Evolutionary conservation across 495 filamentous ascomycete species (phyloP).

Genomic region (Cetradonia linearis): DNA sequence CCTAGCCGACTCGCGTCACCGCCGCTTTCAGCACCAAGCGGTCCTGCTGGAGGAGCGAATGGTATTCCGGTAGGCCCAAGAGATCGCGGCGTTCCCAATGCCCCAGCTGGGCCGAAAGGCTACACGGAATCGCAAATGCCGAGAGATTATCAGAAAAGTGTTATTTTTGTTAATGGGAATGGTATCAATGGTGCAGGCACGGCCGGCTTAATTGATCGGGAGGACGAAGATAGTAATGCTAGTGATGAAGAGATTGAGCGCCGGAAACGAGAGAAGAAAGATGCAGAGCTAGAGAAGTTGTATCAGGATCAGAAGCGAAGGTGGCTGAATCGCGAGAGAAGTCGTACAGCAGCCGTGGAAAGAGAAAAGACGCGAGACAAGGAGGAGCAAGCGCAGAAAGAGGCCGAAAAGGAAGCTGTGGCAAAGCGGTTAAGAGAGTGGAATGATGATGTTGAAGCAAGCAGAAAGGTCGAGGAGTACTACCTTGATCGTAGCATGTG

Average conservation of each 20-base stretch:
- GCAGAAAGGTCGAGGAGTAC: conserved; percentile 65
- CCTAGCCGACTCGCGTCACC: conserved; percentile 62
- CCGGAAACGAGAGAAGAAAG: conserved; percentile 57
- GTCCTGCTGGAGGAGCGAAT: conserved; percentile 64
- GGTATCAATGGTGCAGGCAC: conserved; percentile 48
- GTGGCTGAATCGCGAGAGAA: conserved; percentile 82
- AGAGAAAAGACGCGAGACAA: conserved; percentile 70
- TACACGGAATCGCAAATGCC: conserved; percentile 62
- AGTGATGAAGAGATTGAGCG: conserved; percentile 79
- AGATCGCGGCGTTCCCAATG: conserved; percentile 58
- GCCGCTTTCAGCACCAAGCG: conserved; percentile 53
- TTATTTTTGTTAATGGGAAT: conserved; percentile 80
- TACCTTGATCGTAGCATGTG: conserved; percentile 76
- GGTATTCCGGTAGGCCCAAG: conserved; percentile 79
- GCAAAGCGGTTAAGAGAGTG: conserved; percentile 67
- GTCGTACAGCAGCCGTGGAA: conserved; percentile 70
- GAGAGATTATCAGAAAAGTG: conserved; percentile 68
- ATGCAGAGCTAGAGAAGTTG: conserved; percentile 65
- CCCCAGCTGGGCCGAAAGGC: conserved; percentile 68
- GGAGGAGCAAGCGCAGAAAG: conserved; percentile 49
- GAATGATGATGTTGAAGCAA: conserved; percentile 76
- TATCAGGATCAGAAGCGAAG: conserved; percentile 79
- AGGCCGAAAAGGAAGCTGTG: conserved; percentile 57
- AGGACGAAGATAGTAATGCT: conserved; percentile 83
- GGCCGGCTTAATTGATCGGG: conserved; percentile 45